Evolutionary conservation across 2,329 filamentous ascomycete genomes (phyloP), one percentile per base, ranked within the genome.

Genomic region (Colletotrichum chrysophilum): DNA sequence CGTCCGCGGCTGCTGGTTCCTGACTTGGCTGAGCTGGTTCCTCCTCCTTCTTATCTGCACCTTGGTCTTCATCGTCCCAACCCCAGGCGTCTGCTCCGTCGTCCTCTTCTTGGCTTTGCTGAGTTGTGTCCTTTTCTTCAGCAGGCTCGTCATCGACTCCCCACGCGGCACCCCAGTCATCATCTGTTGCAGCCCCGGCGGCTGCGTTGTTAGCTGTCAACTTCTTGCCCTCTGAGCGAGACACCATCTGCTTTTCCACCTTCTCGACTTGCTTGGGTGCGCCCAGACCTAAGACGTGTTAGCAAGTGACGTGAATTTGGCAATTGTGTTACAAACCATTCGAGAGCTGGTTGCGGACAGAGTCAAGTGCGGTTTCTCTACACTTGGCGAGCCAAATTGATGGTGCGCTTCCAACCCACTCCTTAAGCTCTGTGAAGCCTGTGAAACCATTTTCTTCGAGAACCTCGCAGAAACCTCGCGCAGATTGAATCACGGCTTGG

Each of bases 361-460:
- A 89, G 76, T 96, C 93, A 28, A 99, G 89, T 0, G 95, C 93
- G 38, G 90, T 92, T 80, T 98, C 96, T 80, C 94, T 92, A 78
- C 96, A 94, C 82, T 95, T 96, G 3, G 91, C 91, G 16, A 98
- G 89, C 97, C 97, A 99, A 30, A 95, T 93, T 73, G 92, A 92
- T 0, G 96, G 94, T 1, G 95, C 94, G 76, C 93, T 93, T 55
- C 93, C 91, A 0, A 95, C 93, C 96, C 97, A 99, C 28, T 95
- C 92, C 60, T 91, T 88, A 48, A 99, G 85, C 36, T 93, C 91
- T 16, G 89, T 86, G 64, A 91, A 87, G 6, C 89, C 89, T 18
- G 89, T 88, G 89, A 95, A 96, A 0, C 90, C 89, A 21, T 93
- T 86, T 9, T 86, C 84, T 43, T 91, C 88, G 9, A 98, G 85